A percentile compares a stretch with the other conserved stretches of the same genome.
Evolutionary conservation across 495 filamentous ascomycete species (phyloP).

Genomic region (Penicillium alfredii): DNA sequence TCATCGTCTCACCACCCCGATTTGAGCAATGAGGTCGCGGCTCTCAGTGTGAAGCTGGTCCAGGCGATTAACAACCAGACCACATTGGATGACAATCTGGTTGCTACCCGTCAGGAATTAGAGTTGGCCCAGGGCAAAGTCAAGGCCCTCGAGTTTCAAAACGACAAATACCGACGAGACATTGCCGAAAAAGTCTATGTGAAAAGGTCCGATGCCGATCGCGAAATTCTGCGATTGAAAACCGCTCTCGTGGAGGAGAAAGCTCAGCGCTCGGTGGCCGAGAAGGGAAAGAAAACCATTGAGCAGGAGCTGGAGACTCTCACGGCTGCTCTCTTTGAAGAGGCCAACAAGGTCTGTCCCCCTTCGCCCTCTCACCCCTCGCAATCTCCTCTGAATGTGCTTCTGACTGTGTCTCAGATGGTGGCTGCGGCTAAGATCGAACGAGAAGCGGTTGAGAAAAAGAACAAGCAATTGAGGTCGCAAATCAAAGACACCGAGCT

Average conservation of each 20-base stretch:
- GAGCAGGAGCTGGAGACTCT: constrained; percentile 82
- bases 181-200: constrained; percentile 68
- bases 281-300: constrained; percentile 67
- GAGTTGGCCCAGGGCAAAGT: constrained; percentile 66
- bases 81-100: constrained; percentile 79
- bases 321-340: constrained; percentile 86
- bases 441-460: constrained; percentile 66
- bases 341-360: constrained; percentile 73
- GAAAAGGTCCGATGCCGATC: constrained; percentile 58
- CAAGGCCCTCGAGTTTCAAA: constrained; percentile 59
- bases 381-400: constrained; percentile 1
- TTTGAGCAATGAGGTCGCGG: constrained; percentile 79
- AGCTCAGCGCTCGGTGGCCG: constrained; percentile 49
- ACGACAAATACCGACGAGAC: constrained; percentile 64
- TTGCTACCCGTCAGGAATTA: constrained; percentile 74
- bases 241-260: constrained; percentile 60
- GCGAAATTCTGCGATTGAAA: constrained; percentile 63
- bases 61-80: constrained; percentile 98
- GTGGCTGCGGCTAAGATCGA: constrained; percentile 73
- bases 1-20: constrained; percentile 61
- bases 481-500: constrained; percentile 79
- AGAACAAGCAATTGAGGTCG: constrained; percentile 70
- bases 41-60: constrained; percentile 89
- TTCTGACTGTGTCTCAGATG: constrained; percentile 58
- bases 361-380: not conserved